Evolutionary conservation across 257 asterid genomes (phyloP).

Genomic region (Solanum pennellii): DNA sequence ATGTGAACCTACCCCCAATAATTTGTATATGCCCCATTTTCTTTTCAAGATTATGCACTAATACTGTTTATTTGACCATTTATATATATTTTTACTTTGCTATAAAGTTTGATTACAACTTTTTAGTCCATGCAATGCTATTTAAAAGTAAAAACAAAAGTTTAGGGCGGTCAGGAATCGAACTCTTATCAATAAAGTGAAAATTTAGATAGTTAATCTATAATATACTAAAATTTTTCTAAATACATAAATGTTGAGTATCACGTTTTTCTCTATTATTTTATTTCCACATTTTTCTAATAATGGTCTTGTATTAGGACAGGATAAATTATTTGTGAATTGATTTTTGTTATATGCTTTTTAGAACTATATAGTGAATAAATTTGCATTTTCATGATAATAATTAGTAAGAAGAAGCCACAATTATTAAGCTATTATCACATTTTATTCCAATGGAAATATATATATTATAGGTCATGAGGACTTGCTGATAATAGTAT

Average conservation of each 20-base stretch:
- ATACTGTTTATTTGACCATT: not conserved
- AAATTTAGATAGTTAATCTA: too few relatives aligned
- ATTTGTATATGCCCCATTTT: not conserved
- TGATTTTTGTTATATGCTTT: not conserved
- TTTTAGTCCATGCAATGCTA: not conserved
- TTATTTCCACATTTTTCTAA: not conserved
- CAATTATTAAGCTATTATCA: not conserved
- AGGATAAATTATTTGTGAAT: not conserved
- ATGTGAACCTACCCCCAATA: not conserved
- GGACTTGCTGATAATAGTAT: not conserved
- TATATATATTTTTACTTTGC: not conserved
- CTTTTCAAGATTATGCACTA: not conserved
- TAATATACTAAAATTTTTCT: too few relatives aligned
- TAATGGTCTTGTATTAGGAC: not conserved
- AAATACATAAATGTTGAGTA: not conserved
- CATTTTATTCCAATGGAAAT: not conserved
- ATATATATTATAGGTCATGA: not conserved
- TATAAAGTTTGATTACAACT: not conserved
- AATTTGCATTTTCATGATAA: not conserved
- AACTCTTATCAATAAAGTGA: too few relatives aligned
- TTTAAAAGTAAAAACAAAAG: not conserved
- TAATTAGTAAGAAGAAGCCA: not conserved
- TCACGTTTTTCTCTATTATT: not conserved
- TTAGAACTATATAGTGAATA: not conserved
- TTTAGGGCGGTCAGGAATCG: not conserved